Base-by-base conservation (phyloP, 164 flowering plant species). In the Aristolochia contorta region DNA sequence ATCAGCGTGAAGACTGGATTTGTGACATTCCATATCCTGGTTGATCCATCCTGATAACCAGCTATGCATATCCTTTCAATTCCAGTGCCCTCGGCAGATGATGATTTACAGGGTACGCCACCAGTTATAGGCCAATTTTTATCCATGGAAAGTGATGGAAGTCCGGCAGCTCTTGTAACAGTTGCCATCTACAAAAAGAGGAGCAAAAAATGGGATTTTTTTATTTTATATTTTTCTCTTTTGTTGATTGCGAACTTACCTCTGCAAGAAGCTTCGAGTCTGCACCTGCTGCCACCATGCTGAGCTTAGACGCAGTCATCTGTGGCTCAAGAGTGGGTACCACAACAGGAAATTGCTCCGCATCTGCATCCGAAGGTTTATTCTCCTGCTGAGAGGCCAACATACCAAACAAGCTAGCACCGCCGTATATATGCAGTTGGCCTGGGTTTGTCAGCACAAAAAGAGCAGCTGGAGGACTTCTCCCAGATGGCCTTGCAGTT, bases 361-460 rank as follows among this genome's bases (percentile, higher is more conserved):
- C 63, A 63, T 71, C 55, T 57, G 83, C 63, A 63, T 71, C 64
- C 47, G 79, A 49, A 67, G 80, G 61, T 55, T 54, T 74, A 23
- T 68, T 78, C 59, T 78, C 84, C 52, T 71, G 67, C 58, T 75
- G 78, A 62, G 71, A 68, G 47, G 66, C 47, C 60, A 75, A 61
- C 52, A 65, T 52, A 41, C 16, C 10, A 64, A 90, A 75, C 63
- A 87, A 67, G 67, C 57, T 74, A 45, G 68, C 64, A 64, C 76
- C 71, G 56, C 79, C 82, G 76, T 80, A 85, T 50, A 76, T 72
- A 63, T 78, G 82, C 64, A 91, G 70, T 30, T 82, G 80, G 57
- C 98, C 98, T 51, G 98, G 94, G 67, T 74, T 88, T 62, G 92
- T 81, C 78, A 91, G 74, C 23, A 91, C 76, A 77, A 81, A 82